Conservation (phyloP, 257 asterid genomes). For the Marsdenia floribunda region DNA sequence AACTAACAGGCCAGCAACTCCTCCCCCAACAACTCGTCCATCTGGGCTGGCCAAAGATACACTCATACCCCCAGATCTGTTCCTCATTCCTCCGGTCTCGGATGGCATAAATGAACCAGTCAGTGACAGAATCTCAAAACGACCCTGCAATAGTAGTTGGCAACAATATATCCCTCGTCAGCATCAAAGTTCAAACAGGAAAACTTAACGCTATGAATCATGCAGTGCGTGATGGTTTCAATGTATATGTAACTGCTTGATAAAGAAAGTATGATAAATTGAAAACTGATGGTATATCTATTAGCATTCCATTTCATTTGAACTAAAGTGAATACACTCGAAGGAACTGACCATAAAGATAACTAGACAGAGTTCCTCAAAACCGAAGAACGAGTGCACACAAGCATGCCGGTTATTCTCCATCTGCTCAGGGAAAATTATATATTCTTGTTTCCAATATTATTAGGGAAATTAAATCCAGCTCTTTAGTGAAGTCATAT, state of each 20-base stretch:
- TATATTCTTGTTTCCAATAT: background rate
- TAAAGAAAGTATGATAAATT: background rate
- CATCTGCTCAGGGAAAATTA: background rate
- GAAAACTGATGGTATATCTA: background rate
- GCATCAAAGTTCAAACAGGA: background rate
- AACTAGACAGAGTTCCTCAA: background rate
- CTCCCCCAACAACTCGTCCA: constrained; percentile 94
- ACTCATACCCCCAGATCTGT: constrained; percentile 94
- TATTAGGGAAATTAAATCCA: background rate
- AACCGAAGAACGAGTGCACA: background rate
- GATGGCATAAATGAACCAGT: constrained; percentile 86
- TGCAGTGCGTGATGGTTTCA: background rate
- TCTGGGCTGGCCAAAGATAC: constrained; percentile 88
- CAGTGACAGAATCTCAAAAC: constrained; percentile 86
- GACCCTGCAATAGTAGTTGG: constrained; percentile 49
- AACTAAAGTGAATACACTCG: background rate
- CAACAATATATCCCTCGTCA: background rate
- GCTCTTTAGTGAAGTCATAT: background rate
- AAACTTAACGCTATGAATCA: background rate
- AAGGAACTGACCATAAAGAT: background rate
- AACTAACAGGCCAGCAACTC: constrained; percentile 86
- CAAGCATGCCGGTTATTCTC: background rate
- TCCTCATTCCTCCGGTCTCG: constrained; percentile 81
- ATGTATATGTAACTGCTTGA: background rate
- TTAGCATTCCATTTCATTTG: background rate